phyloP scores from a whole-genome alignment of 2,329 filamentous ascomycete genomes.

The Fusarium vanettenii region DNA sequence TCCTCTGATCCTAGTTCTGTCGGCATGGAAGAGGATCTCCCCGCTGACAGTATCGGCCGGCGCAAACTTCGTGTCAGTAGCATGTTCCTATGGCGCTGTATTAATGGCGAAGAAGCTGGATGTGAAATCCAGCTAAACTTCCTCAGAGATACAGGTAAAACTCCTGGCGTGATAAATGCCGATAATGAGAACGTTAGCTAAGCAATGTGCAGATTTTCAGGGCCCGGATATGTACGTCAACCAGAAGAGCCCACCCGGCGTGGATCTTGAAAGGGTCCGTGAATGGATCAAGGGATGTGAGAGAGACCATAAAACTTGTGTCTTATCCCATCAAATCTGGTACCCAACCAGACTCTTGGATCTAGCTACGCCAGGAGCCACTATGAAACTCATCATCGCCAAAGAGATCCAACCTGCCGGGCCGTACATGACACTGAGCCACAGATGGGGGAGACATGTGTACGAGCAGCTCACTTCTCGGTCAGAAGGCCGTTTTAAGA shows the following conservation, averaged over 20 bases:
- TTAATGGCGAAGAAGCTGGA: neutral
- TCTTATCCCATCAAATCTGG: neutral
- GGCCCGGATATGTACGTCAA: neutral
- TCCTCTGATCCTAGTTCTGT: neutral
- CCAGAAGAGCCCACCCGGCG: neutral
- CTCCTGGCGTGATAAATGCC: neutral
- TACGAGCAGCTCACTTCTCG: neutral
- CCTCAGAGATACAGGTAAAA: neutral
- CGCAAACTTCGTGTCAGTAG: neutral
- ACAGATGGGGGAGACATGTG: neutral
- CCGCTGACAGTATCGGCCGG: neutral
- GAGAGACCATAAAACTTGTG: neutral
- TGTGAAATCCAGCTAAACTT: neutral
- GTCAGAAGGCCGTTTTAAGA: neutral
- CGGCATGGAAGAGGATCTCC: neutral
- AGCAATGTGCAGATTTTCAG: neutral
- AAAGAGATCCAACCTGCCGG: neutral
- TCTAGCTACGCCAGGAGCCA: accelerated
- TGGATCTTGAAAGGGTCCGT: neutral
- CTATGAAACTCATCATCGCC: neutral
- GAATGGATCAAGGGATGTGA: neutral
- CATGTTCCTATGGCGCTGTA: neutral
- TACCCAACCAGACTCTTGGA: neutral
- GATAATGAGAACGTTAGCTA: neutral
- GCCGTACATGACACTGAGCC: slow-evolving; percentile 18